A percentile compares a stretch with the other conserved stretches of the same genome.
phyloP scores from a whole-genome alignment of 352 stramenopile genomes.

The Pythium oligandrum region DNA sequence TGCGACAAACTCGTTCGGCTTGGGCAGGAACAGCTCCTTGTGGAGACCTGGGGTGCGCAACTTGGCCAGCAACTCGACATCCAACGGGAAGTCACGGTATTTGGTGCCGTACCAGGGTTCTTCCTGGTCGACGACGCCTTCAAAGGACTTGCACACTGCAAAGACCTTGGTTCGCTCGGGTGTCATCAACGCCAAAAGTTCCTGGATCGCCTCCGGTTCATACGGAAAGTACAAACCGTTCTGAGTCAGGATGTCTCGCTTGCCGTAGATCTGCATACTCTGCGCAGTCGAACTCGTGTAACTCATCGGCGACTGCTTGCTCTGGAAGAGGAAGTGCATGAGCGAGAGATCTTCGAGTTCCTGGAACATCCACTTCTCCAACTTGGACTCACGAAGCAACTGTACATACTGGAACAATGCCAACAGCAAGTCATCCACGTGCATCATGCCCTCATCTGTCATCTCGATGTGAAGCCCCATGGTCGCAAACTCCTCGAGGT shows the following conservation, averaged over 20 bases:
- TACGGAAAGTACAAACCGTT: conserved; percentile 22
- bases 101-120: conserved; percentile 47
- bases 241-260: conserved; percentile 15
- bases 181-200: conserved; percentile 29
- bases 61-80: conserved; percentile 18
- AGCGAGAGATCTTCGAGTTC: conserved; percentile 21
- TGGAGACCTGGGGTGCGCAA: conserved; percentile 22
- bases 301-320: conserved; percentile 21
- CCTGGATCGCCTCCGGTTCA: conserved; percentile 10
- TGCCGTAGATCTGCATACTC: conserved; percentile 21
- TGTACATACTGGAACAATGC: conserved; percentile 23
- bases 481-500: conserved; percentile 20
- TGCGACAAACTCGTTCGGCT: conserved; percentile 30
- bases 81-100: conserved; percentile 27
- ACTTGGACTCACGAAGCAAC: conserved; percentile 5
- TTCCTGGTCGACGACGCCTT: conserved; percentile 20
- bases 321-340: conserved; percentile 30
- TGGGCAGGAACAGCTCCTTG: conserved; percentile 30
- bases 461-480: conserved; percentile 24
- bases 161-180: conserved; percentile 33
- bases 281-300: conserved; percentile 18
- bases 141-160: conserved; percentile 28
- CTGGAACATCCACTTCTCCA: conserved; percentile 18
- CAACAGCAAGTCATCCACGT: conserved; percentile 19
- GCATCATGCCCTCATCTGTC: conserved; percentile 19